phyloP scores from a whole-genome alignment of 208 protist genomes.

The Leishmania guyanensis region DNA sequence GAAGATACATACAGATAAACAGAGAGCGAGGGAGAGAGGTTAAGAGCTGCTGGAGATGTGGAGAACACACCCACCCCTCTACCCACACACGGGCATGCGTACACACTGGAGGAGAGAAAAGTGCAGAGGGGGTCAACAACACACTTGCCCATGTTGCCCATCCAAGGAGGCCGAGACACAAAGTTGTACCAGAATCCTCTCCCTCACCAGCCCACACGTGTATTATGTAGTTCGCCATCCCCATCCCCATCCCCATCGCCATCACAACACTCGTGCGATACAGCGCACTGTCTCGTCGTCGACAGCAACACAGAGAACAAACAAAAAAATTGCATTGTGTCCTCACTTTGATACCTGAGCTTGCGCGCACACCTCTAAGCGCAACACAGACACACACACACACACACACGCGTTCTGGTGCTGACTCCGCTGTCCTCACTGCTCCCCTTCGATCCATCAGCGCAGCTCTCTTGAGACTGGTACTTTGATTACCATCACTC shows the following conservation, averaged over 20 bases:
- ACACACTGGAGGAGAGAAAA: neutral
- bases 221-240: neutral
- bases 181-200: neutral
- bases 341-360: neutral
- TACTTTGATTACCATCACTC: too few species aligned
- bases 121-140: neutral
- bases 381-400: neutral
- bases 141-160: neutral
- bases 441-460: neutral
- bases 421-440: neutral
- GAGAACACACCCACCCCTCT: neutral
- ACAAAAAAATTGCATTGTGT: neutral
- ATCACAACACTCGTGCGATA: neutral
- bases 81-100: too few species aligned
- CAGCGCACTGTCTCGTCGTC: neutral
- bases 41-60: neutral
- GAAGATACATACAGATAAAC: neutral
- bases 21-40: neutral
- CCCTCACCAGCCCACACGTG: too few species aligned
- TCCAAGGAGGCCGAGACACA: neutral
- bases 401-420: neutral
- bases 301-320: neutral
- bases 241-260: neutral
- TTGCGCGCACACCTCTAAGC: neutral
- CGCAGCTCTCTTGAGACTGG: neutral